A percentile compares a stretch with the other conserved stretches of the same genome.
Evolutionary conservation across 2,329 filamentous ascomycete species (phyloP).

Genomic region (Zymoseptoria passerinii): DNA sequence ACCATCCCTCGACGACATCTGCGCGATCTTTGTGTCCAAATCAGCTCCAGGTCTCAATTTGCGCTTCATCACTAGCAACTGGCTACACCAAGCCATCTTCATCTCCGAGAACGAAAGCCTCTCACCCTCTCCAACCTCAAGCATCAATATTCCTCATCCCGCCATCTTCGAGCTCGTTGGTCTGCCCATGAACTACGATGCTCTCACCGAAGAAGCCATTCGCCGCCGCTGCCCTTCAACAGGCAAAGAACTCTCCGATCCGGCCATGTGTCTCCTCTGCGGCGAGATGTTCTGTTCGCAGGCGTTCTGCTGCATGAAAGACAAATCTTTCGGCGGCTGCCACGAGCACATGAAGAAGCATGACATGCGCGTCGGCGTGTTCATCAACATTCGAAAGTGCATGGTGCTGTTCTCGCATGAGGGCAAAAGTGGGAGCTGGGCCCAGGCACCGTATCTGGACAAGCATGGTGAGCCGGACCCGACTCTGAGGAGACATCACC

Average conservation of each 20-base stretch:
- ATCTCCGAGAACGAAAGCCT: conserved; percentile 18
- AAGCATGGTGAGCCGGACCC: conserved; percentile 91
- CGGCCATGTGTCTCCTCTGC: conserved; percentile 87
- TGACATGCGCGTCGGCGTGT: conserved; percentile 81
- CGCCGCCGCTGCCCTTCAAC: conserved; percentile 76
- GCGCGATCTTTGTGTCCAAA: conserved; percentile 46
- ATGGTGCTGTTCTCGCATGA: conserved; percentile 76
- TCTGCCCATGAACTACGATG: conserved; percentile 84
- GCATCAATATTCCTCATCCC: conserved; percentile 63
- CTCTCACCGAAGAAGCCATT: conserved; percentile 84
- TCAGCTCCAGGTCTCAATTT: conserved; percentile 34
- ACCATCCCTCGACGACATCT: conserved; percentile 71
- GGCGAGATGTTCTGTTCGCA: conserved; percentile 96
- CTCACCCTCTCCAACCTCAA: conserved; percentile 23
- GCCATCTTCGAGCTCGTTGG: conserved; percentile 91
- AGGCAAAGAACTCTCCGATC: conserved; percentile 83
- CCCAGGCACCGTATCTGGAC: conserved; percentile 85
- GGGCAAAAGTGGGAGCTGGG: conserved; percentile 73
- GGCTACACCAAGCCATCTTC: conserved; percentile 56
- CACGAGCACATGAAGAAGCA: conserved; percentile 89
- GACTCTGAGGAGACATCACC: conserved; percentile 75
- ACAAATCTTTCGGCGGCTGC: conserved; percentile 62
- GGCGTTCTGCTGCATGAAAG: conserved; percentile 77
- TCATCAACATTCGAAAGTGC: conserved; percentile 95
- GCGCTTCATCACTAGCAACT: conserved; percentile 52